These are phyloP conservation scores for Ottelia alismoides DNA, from an alignment of 106 monocot species.

Conservation along the genomic window DNA sequence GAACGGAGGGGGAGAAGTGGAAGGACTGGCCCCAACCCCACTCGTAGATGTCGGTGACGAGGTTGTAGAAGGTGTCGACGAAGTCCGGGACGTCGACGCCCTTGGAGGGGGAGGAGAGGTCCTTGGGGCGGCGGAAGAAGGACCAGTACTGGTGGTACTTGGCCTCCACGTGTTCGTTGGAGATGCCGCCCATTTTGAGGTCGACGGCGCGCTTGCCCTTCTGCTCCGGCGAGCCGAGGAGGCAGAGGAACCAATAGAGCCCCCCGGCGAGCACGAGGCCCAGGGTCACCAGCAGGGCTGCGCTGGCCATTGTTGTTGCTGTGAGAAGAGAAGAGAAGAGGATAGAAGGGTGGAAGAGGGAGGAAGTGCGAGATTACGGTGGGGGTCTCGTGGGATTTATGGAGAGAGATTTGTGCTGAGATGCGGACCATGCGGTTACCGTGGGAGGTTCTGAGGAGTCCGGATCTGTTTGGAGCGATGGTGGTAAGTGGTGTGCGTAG, in stretches of 20 bases:
- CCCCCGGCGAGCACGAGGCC: conserved; percentile 13
- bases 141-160: conserved; percentile 81
- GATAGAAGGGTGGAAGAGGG: too few relatives aligned
- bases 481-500: too few relatives aligned
- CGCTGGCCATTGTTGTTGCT: too few relatives aligned
- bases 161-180: conserved; percentile 43
- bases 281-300: too few relatives aligned
- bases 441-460: too few relatives aligned
- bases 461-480: too few relatives aligned
- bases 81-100: conserved; percentile 54
- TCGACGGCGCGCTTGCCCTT: conserved; percentile 70
- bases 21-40: conserved; percentile 86
- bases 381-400: too few relatives aligned
- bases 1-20: conserved; percentile 63
- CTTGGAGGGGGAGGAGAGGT: conserved; percentile 24
- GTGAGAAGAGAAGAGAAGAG: too few relatives aligned
- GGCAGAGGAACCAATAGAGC: conserved; percentile 79
- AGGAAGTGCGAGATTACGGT: too few relatives aligned
- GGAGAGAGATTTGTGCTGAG: too few relatives aligned
- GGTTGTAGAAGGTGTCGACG: conserved; percentile 86
- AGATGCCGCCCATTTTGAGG: conserved; percentile 60
- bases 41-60: conserved; percentile 72
- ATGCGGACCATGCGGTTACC: too few relatives aligned
- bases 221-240: conserved; percentile 72
- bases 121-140: conserved; percentile 65